Conservation (phyloP, 768 basidiomycete species). For the Podaxis rugospora region DNA sequence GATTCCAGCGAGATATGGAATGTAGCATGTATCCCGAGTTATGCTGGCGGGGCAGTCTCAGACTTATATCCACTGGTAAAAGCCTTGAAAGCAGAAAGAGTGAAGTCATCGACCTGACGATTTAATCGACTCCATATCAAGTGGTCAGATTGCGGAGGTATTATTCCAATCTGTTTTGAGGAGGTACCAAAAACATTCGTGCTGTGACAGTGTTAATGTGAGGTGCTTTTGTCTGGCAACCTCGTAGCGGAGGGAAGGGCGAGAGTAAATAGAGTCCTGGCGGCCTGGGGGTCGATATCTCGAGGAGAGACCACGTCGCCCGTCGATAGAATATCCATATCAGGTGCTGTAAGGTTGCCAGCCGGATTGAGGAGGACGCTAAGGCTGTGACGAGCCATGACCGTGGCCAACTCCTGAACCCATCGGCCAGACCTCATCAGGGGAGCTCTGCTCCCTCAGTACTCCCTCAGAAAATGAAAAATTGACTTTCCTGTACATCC, state of each 20-base stretch:
- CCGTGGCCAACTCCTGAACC: no score
- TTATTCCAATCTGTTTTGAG: not conserved
- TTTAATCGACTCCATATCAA: not conserved
- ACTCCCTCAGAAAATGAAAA: no score
- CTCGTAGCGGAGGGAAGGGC: not conserved
- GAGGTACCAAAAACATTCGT: not conserved
- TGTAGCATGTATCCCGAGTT: no score
- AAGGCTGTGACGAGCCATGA: no score
- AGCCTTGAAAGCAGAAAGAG: slow-evolving; percentile 2
- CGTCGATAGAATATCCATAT: not conserved
- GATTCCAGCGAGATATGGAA: no score
- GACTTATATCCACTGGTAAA: not conserved
- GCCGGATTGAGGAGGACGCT: not conserved
- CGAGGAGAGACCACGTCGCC: no score
- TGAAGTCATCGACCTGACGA: not conserved
- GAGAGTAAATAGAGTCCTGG: not conserved
- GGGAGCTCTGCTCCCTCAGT: no score
- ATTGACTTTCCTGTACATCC: no score
- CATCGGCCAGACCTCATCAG: no score
- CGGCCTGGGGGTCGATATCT: not conserved
- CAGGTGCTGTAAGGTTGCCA: not conserved
- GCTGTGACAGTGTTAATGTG: not conserved
- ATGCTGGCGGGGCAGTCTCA: not conserved
- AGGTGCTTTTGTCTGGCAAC: not conserved
- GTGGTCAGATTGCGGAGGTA: not conserved